Base-by-base conservation (phyloP, 768 basidiomycete species). In the Lanmaoa pseudosensibilis region DNA sequence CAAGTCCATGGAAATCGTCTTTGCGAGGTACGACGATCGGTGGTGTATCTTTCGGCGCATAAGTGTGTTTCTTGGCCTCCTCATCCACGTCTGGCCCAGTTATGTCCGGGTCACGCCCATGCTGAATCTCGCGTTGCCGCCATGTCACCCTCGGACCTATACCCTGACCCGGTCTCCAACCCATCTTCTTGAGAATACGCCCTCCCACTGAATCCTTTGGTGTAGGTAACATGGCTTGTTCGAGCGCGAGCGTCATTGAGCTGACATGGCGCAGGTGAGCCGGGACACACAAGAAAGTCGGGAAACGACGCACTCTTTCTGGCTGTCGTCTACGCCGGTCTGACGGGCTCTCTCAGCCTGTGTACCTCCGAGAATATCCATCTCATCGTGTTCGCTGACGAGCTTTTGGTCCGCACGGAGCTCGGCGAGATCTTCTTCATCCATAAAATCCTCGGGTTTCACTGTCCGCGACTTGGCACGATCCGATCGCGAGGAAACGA, bases 361-460 rank as follows among this genome's bases (percentile, higher is more conserved):
- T 2, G 83, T 83, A 0, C 80, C 81, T n/a, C 80, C 83, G 0
- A 83, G 69, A 43, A 86, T 73, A 61, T 88, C 84, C 80, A 87
- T 88, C 61, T 90, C 82, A 36, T 95, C 90, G 13, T 87, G 86
- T 37, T 87, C 89, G 65, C 91, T 88, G 4, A 94, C 83, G 10
- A 97, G 70, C 19, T 81, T 83, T 62, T 86, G 79, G 61, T 82
- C 83, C 39, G 94, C 92, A 34, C 80, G 83, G 57, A 90, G 71
- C 58, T 92, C 92, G 44, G 90, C 85, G 16, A 98, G 76, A 70
- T 98, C 97, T 73, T 99, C 97, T 41, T 98, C 97, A 74, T 99
- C 97, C 97, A 99, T 98, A 69, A 92, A 98, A 69, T 97, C 94
- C 72, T 96, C 92, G 0, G 93, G 88, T 33, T 80, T 80, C n/a